Evolutionary conservation across 768 basidiomycete genomes (phyloP).

Genomic region (Chlorophyllum brunneum): DNA sequence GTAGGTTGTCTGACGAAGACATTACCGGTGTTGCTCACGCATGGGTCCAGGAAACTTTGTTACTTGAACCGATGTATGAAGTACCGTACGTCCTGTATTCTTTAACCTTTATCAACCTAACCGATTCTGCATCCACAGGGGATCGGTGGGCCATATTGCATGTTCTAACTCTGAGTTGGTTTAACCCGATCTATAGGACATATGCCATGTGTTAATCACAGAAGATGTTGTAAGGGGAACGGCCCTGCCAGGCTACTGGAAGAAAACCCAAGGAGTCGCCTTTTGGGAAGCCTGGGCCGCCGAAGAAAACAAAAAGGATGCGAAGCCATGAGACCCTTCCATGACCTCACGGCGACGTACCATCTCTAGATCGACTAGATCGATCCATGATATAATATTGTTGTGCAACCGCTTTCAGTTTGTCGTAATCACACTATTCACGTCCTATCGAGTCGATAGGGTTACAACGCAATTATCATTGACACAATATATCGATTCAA

Average conservation of each 20-base stretch:
- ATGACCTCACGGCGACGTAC: not conserved
- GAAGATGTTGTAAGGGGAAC: slow-evolving; percentile 65
- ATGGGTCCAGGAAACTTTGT: slow-evolving; percentile 59
- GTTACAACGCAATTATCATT: slow-evolving; percentile 8
- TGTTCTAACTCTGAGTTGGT: not conserved
- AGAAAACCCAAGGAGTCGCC: slow-evolving; percentile 54
- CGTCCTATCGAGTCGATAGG: not conserved
- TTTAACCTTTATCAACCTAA: not conserved
- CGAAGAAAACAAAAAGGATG: slow-evolving; percentile 45
- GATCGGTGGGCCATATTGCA: slow-evolving; percentile 48
- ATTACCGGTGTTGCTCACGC: not conserved
- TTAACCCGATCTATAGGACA: slow-evolving; percentile 40
- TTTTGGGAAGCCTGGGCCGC: slow-evolving; percentile 80
- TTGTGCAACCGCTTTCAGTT: not conserved
- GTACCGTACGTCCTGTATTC: slow-evolving; percentile 60
- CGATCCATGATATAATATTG: not conserved
- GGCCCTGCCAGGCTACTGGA: slow-evolving; percentile 70
- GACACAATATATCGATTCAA: slow-evolving; percentile 15
- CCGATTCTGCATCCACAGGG: slow-evolving; percentile 32
- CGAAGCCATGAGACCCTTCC: not conserved
- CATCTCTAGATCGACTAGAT: not conserved
- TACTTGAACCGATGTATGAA: slow-evolving; percentile 92
- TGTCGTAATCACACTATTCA: not conserved
- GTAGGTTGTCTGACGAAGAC: slow-evolving; percentile 31
- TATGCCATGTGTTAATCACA: slow-evolving; percentile 80